Percentiles rank a stretch among this genome's conserved stretches.
Evolutionary conservation across 2,329 filamentous ascomycete genomes (phyloP).

Genomic region (Colletotrichum incanum): DNA sequence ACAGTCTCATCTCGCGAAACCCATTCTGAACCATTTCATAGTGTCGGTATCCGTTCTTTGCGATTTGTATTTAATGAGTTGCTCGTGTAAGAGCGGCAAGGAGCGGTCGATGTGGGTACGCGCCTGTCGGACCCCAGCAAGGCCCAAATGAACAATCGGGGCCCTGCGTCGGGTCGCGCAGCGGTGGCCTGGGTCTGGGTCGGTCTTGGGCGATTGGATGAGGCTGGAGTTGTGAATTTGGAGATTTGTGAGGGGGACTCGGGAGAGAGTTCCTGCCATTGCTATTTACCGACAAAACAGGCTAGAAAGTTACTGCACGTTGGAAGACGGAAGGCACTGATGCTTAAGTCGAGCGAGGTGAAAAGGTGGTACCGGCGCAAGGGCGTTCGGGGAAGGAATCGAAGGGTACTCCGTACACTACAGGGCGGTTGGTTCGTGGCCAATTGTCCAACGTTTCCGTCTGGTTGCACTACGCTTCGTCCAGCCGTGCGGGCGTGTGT

Average conservation of each 20-base stretch:
- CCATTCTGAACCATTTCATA: not conserved
- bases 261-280: too few relatives aligned
- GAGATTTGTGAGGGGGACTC: too few relatives aligned
- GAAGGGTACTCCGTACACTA: too few relatives aligned
- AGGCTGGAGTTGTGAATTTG: slow-evolving; percentile 9
- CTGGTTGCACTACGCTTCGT: not conserved
- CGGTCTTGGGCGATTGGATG: not conserved
- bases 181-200: not conserved
- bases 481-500: not conserved
- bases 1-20: not conserved
- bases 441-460: not conserved
- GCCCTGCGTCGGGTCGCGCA: slow-evolving; percentile 31
- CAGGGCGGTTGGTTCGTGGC: not conserved
- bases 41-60: slow-evolving; percentile 9
- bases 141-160: slow-evolving; percentile 34
- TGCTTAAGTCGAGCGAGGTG: not conserved
- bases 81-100: slow-evolving; percentile 32
- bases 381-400: not conserved
- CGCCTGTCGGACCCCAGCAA: slow-evolving; percentile 13
- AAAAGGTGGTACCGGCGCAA: not conserved
- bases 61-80: slow-evolving; percentile 24
- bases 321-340: not conserved
- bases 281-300: too few relatives aligned
- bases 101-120: slow-evolving; percentile 9
- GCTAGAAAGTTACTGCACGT: too few relatives aligned